Base-by-base conservation (phyloP, 148 eudicot species). In the Selenicereus undatus region DNA sequence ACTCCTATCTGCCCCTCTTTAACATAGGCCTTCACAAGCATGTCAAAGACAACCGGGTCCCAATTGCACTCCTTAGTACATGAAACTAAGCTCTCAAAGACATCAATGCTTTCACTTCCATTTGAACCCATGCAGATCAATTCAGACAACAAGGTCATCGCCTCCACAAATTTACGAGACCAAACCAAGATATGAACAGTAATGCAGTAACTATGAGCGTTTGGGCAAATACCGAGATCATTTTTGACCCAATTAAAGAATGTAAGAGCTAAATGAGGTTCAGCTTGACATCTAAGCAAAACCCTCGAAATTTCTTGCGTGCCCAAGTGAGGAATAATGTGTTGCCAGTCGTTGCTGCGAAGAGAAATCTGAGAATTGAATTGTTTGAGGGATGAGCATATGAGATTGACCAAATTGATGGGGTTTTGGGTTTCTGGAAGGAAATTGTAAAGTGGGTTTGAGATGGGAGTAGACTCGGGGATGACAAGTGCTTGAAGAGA, bases 41-140 rank as follows among this genome's bases (percentile, higher is more conserved):
- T 93, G 85, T 95, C 97, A 80, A 95, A 95, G 14, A 89, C 88
- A 74, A 92, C 92, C 0, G 93, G 97, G 76, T 93, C 91, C 97
- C 97, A 92, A 81, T 92, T 92, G 86, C 97, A 95, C 75, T 89
- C 91, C 29, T 84, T 75, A 3, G 89, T 74, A 85, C 87, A 88
- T 11, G 71, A 79, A 68, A 93, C 87, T 86, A 93, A 88, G 74
- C 83, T 81, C 39, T 86, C 77, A 56, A 89, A 90, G 75, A 87
- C 84, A 50, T 92, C 87, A 24, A 80, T 39, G 24, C 79, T 85
- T 43, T 66, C 83, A 6, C 80, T 52, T 43, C 62, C 80, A 82
- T 69, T 73, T 21, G 74, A 82, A 73, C 64, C 83, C 64, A 91
- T 70, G 21, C 77, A 76, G 32, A 93, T 81, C 85, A 95, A 85